Evolutionary conservation across 1,284 basidiomycete species (phyloP).

Genomic region (Trichosporon coremiiforme): DNA sequence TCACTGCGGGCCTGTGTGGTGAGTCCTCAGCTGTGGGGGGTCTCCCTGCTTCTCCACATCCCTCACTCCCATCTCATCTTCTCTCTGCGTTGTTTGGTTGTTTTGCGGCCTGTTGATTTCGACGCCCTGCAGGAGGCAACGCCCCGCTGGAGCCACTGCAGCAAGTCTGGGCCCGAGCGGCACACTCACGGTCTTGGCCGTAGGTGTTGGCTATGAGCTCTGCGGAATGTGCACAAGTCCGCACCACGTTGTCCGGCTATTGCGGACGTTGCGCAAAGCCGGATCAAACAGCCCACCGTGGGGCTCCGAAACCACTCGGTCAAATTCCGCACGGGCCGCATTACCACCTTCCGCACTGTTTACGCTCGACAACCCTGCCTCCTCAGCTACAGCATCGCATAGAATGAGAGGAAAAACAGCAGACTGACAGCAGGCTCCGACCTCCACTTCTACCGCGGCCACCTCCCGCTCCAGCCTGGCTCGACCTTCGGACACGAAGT

Average conservation of each 20-base stretch:
- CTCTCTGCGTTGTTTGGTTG: too few species aligned
- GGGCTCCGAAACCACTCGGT: neutral
- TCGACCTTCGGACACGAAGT: slow-evolving; percentile 72
- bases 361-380: too few species aligned
- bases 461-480: slow-evolving; percentile 44
- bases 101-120: too few species aligned
- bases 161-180: too few species aligned
- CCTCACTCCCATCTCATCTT: neutral
- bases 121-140: too few species aligned
- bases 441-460: slow-evolving; percentile 73
- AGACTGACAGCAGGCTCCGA: slow-evolving; percentile 60
- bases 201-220: too few species aligned
- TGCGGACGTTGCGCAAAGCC: too few species aligned
- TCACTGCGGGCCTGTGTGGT: slow-evolving; percentile 49
- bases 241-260: neutral
- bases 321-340: neutral
- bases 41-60: neutral
- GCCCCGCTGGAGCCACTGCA: too few species aligned
- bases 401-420: too few species aligned
- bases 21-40: slow-evolving; percentile 21
- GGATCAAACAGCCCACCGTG: neutral
- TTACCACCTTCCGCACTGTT: neutral
- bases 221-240: neutral
- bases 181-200: too few species aligned
- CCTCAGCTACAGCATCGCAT: too few species aligned